Base-by-base conservation (phyloP, 2,329 filamentous ascomycete species). In the Pleomassaria siparia region DNA sequence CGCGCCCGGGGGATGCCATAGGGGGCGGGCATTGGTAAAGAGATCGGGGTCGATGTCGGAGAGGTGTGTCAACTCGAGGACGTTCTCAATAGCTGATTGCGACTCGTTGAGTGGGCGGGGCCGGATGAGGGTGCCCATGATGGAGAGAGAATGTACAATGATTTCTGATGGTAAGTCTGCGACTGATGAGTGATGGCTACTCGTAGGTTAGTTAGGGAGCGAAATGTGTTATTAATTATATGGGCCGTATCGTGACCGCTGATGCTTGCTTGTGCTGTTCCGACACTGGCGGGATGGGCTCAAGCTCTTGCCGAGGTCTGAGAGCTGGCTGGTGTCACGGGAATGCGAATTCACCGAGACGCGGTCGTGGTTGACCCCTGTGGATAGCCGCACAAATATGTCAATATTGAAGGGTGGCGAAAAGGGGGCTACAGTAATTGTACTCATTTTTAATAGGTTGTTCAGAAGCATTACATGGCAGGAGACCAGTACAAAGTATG, bases 1-100 rank as follows among this genome's bases (percentile, higher is more conserved):
- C 2, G 94, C 94, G 16, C 90, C 91, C 0, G 89, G 86, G 0
- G 94, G 94, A 60, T 95, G 91, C 91, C 91, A 97, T 52, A 94
- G 80, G 18, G 87, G 87, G 29, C 91, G 87, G 2, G 91, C 89
- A 71, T 99, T 99, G 46, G 94, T 97, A 77, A 94, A 99, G 59
- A 97, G 86, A 69, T 96, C 88, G 47, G 87, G 86, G 36, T 87
- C 86, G 54, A 94, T 83, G 52, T 88, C 86, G 45, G 77, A 77
- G 43, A 96, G 78, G 56, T 90, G 87, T 3, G 88, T 94, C 59
- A 96, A 78, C 63, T 96, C 91, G 46, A 96, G 81, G 40, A 89
- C 86, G 72, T 95, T 92, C 74, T 97, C 92, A 53, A 97, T 95
- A 12, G 84, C 80, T 21, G 90, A 85, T 71, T 89, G 88, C 64